Evolutionary conservation across 1,284 basidiomycete genomes (phyloP), one percentile per base, ranked within the genome.

Genomic region (Quambalaria eucalypti): DNA sequence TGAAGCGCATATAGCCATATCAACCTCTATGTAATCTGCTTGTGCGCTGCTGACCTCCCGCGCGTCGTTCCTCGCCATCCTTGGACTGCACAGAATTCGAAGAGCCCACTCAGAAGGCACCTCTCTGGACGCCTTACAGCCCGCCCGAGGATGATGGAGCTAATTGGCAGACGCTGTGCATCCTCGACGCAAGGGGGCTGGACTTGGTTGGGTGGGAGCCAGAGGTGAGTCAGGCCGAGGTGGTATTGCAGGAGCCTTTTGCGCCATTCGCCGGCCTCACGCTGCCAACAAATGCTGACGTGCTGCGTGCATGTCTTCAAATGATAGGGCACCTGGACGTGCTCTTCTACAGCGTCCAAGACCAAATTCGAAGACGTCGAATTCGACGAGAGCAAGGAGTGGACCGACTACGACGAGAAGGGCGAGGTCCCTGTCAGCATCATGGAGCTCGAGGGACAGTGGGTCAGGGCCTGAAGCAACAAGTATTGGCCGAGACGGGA

Each of bases 381-480:
- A 48, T 74, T 75, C 28, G 73, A 75, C 8, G 72, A 71, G 6
- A 66, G 66, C 30, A 49, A 39, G 0, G 73, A 73, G 36, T 75
- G 73, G 73, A 72, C 71, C 56, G 73, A 75, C 47, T 75, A 75
- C 38, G 73, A 75, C 53, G 73, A 75, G 55, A 70, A 71, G 61
- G 61, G 56, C 31, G 51, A 60, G 12, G 9, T 10, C 33, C 1
- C 25, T 7, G 70, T 73, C 2, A 62, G 65, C 50, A 68, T 74
- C 28, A 64, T 61, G 48, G 70, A 74, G 26, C 56, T 74, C 40
- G 63, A 66, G 42, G 36, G 39, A 7, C 23, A 36, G 26, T 56
- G 55, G 55, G 55, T 56, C n/a, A 25, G 55, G 29, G 55, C 54
- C 21, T 55, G 36, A 50, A n/a, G n/a, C n/a, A n/a, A n/a, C n/a